phyloP scores from a whole-genome alignment of 352 stramenopile genomes.

The Poterioochromonas sp. region DNA sequence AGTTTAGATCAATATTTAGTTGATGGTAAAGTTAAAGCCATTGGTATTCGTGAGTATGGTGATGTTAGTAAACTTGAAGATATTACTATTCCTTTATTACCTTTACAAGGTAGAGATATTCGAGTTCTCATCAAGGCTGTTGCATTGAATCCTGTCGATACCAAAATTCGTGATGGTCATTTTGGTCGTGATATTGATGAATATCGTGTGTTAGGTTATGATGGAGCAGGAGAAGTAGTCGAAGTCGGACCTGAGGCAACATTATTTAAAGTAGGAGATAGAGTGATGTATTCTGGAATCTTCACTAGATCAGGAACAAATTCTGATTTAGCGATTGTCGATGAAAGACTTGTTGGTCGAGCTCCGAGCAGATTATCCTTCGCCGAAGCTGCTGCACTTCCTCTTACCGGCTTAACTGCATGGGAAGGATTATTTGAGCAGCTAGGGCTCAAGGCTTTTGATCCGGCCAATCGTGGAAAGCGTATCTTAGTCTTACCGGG shows the following conservation, averaged over 20 bases:
- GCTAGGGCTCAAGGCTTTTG: background rate
- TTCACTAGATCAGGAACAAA: slow-evolving; percentile 21
- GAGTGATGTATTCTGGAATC: slow-evolving; percentile 28
- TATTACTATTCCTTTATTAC: background rate
- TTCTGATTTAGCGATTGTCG: slow-evolving; percentile 6
- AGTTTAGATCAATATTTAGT: no score
- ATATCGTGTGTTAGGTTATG: slow-evolving; percentile 23
- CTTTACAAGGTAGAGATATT: background rate
- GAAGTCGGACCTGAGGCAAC: slow-evolving; percentile 25
- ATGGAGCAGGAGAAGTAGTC: slow-evolving; percentile 32
- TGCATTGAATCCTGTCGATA: background rate
- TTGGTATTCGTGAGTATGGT: background rate
- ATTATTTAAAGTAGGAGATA: slow-evolving; percentile 30
- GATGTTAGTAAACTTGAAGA: background rate
- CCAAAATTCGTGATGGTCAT: background rate
- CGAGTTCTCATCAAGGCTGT: background rate
- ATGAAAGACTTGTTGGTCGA: slow-evolving; percentile 24
- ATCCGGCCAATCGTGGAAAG: background rate
- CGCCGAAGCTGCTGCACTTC: slow-evolving; percentile 25
- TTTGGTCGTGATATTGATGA: background rate
- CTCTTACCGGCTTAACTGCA: slow-evolving; percentile 23
- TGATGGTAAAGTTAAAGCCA: background rate
- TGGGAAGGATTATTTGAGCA: slow-evolving; percentile 32
- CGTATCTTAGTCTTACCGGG: slow-evolving; percentile 6
- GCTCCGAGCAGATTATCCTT: slow-evolving; percentile 23